Evolutionary conservation across 2,329 filamentous ascomycete species (phyloP), one percentile per base, ranked within the genome.

Genomic region (Cladosporium austrohemisphaericum): DNA sequence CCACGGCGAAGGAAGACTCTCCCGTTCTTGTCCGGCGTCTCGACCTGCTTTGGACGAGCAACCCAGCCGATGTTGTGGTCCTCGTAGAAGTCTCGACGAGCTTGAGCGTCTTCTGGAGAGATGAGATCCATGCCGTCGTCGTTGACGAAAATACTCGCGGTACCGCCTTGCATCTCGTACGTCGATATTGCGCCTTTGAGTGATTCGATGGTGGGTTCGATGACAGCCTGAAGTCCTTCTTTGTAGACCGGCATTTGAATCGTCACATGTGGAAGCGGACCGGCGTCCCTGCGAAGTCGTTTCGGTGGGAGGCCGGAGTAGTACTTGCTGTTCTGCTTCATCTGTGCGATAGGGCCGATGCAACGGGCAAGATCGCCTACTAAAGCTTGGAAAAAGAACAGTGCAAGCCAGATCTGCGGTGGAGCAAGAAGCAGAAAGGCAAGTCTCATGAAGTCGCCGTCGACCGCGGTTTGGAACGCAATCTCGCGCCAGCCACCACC

Each of bases 51-150:
- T 6, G 73, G 73, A 26, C 73, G 69, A 4, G 73, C 65, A 9
- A 74, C 71, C 73, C 73, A 76, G 7, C 73, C 73, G 52, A 76
- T 75, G 55, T 68, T 70, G 60, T 76, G 67, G 54, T 76, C 73
- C 9, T 74, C 71, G 58, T 75, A 75, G 55, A 73, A 76, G 41
- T 75, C 72, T 47, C 72, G 70, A 14, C 72, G 64, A 18, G 66
- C 68, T 38, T 64, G 65, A 8, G 71, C 68, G n/a, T 73, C 68
- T 5, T 72, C 68, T 7, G 68, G 61, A 4, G 74, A 66, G 13
- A 85, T 70, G 26, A 83, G 65, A 61, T 84, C 81, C 76, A 85
- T 80, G 50, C 83, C 82, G 55, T 86, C 83, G 49, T 86, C 83
- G 55, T 85, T 85, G 61, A 85, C 68, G 58, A 84, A 84, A 54